Conservation (phyloP, 345 rosid species). For the Murraya paniculata region DNA sequence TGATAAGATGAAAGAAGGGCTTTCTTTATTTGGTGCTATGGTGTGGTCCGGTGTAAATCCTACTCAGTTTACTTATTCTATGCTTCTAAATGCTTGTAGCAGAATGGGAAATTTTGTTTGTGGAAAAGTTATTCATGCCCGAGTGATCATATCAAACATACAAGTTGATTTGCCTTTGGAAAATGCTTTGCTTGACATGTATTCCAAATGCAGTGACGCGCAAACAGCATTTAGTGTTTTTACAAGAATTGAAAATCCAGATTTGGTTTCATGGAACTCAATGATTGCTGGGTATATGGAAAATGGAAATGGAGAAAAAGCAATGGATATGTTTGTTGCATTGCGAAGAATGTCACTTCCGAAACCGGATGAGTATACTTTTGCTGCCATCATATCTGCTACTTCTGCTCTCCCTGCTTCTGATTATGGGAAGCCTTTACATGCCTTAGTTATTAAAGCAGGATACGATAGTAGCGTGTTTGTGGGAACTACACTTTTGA, state of each 20-base stretch:
- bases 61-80: conserved; percentile 64
- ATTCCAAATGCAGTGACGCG: conserved; percentile 56
- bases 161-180: conserved; percentile 56
- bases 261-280: conserved; percentile 85
- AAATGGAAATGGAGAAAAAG: conserved; percentile 54
- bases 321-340: conserved; percentile 47
- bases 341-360: conserved; percentile 35
- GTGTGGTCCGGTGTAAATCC: conserved; percentile 49
- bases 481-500: conserved; percentile 61
- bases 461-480: conserved; percentile 55
- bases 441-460: conserved; percentile 49
- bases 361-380: conserved; percentile 76
- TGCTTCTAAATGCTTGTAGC: conserved; percentile 67
- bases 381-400: conserved; percentile 65
- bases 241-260: conserved; percentile 38
- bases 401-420: conserved; percentile 32
- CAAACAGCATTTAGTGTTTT: conserved; percentile 45
- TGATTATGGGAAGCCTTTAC: conserved; percentile 60
- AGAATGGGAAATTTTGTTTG: conserved; percentile 38
- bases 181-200: conserved; percentile 87
- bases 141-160: conserved; percentile 33
- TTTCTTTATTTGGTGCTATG: conserved; percentile 48
- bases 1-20: conserved; percentile 42
- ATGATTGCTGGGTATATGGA: conserved; percentile 66
- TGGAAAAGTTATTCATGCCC: conserved; percentile 61